Conservation (phyloP, 257 asterid genomes). For the Petunia axillaris region DNA sequence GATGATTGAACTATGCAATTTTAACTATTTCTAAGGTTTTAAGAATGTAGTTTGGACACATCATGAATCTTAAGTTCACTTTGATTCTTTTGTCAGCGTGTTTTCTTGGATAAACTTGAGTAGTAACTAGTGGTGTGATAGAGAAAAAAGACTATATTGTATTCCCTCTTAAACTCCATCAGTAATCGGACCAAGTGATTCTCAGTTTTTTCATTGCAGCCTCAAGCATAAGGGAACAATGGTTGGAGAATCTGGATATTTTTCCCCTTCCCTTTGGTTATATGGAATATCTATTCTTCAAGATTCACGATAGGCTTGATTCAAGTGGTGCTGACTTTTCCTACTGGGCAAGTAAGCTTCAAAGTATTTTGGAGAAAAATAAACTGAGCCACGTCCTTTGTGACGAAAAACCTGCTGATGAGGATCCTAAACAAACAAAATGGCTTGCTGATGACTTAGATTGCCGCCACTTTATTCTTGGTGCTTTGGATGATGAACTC, state of each 20-base stretch:
- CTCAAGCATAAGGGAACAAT: not conserved
- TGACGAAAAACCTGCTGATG: slow-evolving; percentile 16
- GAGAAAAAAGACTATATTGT: not conserved
- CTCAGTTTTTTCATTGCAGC: not conserved
- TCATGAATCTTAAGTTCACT: no score
- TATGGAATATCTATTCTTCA: not conserved
- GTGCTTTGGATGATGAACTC: slow-evolving; percentile 31
- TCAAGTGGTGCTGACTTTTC: not conserved
- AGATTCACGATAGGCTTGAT: not conserved
- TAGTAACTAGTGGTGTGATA: not conserved
- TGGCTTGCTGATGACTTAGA: slow-evolving; percentile 27
- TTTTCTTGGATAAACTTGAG: not conserved
- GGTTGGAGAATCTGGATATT: no score
- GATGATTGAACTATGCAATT: no score
- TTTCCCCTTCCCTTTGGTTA: not conserved
- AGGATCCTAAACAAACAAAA: slow-evolving; percentile 3
- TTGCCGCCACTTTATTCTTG: slow-evolving; percentile 30
- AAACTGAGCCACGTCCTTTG: not conserved
- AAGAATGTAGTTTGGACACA: no score
- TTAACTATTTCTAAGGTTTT: no score
- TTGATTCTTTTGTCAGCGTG: no score
- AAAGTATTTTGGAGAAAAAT: not conserved
- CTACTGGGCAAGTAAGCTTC: not conserved
- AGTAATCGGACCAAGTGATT: not conserved
- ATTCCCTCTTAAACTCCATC: not conserved